Base-by-base conservation (phyloP, 31 red algal genomes). In the Asparagopsis taxiformis region DNA sequence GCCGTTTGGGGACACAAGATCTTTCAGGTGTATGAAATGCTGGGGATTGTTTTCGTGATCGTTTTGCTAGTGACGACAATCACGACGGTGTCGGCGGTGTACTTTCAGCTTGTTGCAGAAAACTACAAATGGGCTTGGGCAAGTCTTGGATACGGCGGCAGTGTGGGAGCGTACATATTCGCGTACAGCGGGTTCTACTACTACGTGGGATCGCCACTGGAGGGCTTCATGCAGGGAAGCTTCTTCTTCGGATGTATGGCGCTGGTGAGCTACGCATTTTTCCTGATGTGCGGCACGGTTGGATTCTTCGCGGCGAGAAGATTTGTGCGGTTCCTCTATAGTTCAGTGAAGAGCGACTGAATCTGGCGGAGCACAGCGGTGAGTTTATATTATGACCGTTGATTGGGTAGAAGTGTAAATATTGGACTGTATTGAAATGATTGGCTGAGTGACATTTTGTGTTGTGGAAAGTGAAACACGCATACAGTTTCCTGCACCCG, bases 121-220 rank as follows among this genome's bases (percentile, higher is more conserved):
- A 89, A 97, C 87, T 91, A 84, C 56, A 75, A 79, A 48, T 97
- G 93, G 93, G 72, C 48, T 21, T 97, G 87, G 82, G 62, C 77
- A 8, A 72, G 70, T 53, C 70, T 97, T 32, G 60, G 41, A 25
- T 89, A 87, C 50, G 77, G 82, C 7, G 85, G 84, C 1, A 84
- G 82, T 62, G 76, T 81, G 17, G 87, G 93, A 25, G 82, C 64
- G 26, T 97, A 97, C 68, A 72, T 97, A 51, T 65, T 88, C 60
- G 84, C 76, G 30, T 96, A 96, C 56, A 84, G 77, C 35, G 68
- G 72, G 28, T 77, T 86, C 55, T 96, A 96, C 65, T 82, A 90
- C 39, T 82, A 76, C 61, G 33, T 79, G 31, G 38, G 75, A 9
- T 79, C 84, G 19, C 84, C 86, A 21, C 68, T 96, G 66, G 79